Base-by-base conservation (phyloP, 805 yeast species). In the Metschnikowia kofuensis region DNA sequence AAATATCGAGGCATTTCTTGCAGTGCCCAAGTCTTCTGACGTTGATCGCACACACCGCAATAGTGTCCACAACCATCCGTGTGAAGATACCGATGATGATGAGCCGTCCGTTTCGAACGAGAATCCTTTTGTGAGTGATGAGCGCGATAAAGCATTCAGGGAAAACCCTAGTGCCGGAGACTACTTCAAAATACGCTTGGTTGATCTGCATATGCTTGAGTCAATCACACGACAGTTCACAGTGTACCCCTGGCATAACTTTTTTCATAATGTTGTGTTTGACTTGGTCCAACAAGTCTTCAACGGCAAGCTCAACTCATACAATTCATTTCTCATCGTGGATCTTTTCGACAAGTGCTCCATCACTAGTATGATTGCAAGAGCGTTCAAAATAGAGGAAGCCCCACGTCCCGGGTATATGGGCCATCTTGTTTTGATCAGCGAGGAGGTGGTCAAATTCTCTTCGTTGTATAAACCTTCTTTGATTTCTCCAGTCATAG, bases 361-460 rank as follows among this genome's bases (percentile, higher is more conserved):
- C 6, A 50, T 57, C 42, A 53, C 56, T 7, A 38, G 45, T 6
- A 32, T 53, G 38, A 70, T 75, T 83, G 51, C 85, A 83, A 29
- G 80, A 10, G 50, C 61, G 73, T 71, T 87, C 63, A 78, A 76
- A 54, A 70, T 70, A 49, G 74, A 75, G 13, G 38, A 43, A 10
- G 81, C 82, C 5, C 78, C 87, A 37, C 77, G 95, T 47, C 79
- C 91, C 36, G 99, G 99, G 0, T 94, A 89, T 63, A 90, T 91
- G 89, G 99, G 99, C n/a, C 99, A 94, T 65, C 70, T 94, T 54
- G 89, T 96, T 7, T 72, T 94, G 44, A 89, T 94, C 48, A 90
- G 96, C 44, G 99, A 94, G 65, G 99, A 94, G 65, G 90, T 94
- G 40, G 96, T 90, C 42, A 94, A 94, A 64, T 94, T 94, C 65